Evolutionary conservation across 1,284 basidiomycete species (phyloP).

Genomic region (Trichosporon asahii): DNA sequence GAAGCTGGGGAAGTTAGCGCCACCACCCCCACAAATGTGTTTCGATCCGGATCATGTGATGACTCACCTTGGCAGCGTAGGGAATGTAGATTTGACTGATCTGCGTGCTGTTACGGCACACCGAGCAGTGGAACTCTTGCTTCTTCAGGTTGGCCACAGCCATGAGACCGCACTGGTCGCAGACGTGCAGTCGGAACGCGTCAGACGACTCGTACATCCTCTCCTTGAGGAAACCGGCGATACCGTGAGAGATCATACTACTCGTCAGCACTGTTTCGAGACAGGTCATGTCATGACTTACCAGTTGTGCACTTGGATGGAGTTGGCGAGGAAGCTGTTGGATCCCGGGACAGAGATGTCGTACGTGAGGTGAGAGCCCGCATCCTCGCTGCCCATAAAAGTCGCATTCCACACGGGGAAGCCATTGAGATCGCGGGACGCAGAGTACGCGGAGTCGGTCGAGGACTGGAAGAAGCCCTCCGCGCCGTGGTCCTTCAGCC

Average conservation of each 20-base stretch:
- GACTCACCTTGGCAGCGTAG: conserved; percentile 64
- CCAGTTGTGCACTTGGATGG: too few species aligned
- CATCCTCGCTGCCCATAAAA: too few species aligned
- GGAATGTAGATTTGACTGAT: conserved; percentile 87
- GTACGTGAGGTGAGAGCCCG: too few species aligned
- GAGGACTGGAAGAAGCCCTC: too few species aligned
- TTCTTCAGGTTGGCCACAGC: conserved; percentile 83
- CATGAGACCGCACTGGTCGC: conserved; percentile 90
- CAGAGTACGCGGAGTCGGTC: too few species aligned
- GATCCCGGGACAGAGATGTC: too few species aligned
- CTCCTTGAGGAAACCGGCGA: conserved; percentile 95
- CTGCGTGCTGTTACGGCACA: conserved; percentile 93
- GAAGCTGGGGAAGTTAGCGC: conserved; percentile 22
- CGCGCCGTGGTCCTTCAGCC: too few species aligned
- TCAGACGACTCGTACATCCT: conserved; percentile 80
- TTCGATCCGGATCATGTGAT: not conserved
- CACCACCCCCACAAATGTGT: not conserved
- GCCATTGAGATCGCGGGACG: too few species aligned
- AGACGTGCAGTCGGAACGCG: conserved; percentile 92
- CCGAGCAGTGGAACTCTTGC: conserved; percentile 57
- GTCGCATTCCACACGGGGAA: too few species aligned
- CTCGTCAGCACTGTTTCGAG: too few species aligned
- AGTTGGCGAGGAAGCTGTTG: too few species aligned
- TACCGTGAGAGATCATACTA: conserved; percentile 99
- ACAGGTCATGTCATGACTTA: too few species aligned